Evolutionary conservation across 108 stramenopile species (phyloP), one percentile per base, ranked within the genome.

Genomic region (Skeletonema tropicum): DNA sequence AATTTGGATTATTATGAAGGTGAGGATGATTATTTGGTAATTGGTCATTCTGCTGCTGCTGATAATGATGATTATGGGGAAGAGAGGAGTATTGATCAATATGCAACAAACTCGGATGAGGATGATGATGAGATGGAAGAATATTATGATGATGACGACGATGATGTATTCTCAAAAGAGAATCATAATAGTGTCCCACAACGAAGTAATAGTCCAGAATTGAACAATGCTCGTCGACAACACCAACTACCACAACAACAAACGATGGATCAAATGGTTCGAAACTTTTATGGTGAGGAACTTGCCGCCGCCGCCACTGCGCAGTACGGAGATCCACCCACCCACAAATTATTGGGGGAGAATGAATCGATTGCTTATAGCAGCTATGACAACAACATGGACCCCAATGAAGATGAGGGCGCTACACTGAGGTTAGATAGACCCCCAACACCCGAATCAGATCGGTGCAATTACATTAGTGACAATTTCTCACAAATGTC

Each of bases 401-500:
- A 62, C 7, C 61, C 33, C 2, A 33, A 62, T 17, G 61, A 62
- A 33, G 61, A 62, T 8, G 61, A 62, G 8, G 31, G 21, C 8
- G 23, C 61, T 17, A 19, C 36, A 36, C 12, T 62, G 21, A 6
- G 61, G 17, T 9, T 33, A 33, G 7, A 62, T 36, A 33, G 61
- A 8, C 36, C 61, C 0, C 36, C 61, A 17, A 62, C 61, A 33
- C 61, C 61, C 21, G 61, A 62, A 38, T 33, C 17, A 62, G 61
- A 62, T 38, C 6, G 12, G 15, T 62, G 39, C 36, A 25, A 38
- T 38, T 33, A 19, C 14, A 33, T 38, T 14, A 11, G 61, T 11
- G 61, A 38, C 61, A 62, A 38, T 38, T 33, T 38, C 26, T 77
- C 69, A 30, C 48, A 23, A 3, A 77, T 38, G 61, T 62, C 61